Evolutionary conservation across 106 monocot species (phyloP).

Genomic region (Dendrobium officinale): DNA sequence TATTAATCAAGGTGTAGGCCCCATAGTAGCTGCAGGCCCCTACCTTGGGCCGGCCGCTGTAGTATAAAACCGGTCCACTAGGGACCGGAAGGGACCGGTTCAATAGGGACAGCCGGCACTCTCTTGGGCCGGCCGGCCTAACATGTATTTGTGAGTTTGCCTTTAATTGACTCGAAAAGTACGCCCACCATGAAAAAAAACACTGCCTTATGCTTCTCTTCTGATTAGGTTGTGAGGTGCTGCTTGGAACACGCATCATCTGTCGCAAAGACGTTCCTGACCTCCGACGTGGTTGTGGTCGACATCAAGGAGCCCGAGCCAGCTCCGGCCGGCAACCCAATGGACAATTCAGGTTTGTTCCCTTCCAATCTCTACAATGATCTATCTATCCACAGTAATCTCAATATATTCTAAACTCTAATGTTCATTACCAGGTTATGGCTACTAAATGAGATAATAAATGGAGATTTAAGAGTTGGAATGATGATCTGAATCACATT

Average conservation of each 20-base stretch:
- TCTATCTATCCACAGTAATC: neutral
- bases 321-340: slow-evolving; percentile 33
- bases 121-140: too few species aligned
- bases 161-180: too few species aligned
- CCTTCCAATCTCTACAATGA: neutral
- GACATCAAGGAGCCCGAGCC: slow-evolving; percentile 57
- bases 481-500: neutral
- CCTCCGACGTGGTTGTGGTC: slow-evolving; percentile 47
- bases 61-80: too few species aligned
- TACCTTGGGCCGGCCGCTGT: too few species aligned
- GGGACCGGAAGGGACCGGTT: too few species aligned
- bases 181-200: too few species aligned
- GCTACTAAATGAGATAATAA: neutral
- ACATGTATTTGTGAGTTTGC: too few species aligned
- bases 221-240: slow-evolving; percentile 47
- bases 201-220: neutral
- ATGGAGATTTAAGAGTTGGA: neutral
- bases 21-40: too few species aligned
- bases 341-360: slow-evolving; percentile 46
- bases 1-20: too few species aligned
- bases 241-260: slow-evolving; percentile 54
- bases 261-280: slow-evolving; percentile 52
- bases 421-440: slow-evolving; percentile 2
- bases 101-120: too few species aligned
- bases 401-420: neutral